These are phyloP conservation scores for Intubia oerlemansii DNA, from an alignment of 2,329 filamentous ascomycete species.

Conservation along the genomic window DNA sequence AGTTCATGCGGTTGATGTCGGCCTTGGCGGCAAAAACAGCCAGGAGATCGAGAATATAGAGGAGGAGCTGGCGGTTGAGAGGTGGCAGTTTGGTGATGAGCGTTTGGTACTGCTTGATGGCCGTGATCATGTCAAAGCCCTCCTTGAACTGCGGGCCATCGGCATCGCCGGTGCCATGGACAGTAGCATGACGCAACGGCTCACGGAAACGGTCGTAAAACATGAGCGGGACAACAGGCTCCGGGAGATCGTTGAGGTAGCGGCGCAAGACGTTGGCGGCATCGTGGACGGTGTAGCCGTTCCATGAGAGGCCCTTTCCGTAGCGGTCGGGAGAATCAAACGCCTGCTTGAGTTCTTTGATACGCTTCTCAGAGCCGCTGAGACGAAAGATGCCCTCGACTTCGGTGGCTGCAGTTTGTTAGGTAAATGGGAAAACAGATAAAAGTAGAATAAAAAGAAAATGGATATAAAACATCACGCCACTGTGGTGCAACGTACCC, in stretches of 20 bases:
- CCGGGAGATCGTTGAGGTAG: slow-evolving; percentile 89
- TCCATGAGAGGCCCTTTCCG: slow-evolving; percentile 92
- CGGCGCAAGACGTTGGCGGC: slow-evolving; percentile 88
- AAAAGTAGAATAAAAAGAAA: no score
- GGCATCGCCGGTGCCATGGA: slow-evolving; percentile 48
- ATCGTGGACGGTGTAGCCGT: slow-evolving; percentile 94
- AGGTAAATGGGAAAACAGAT: not conserved
- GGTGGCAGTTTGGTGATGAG: slow-evolving; percentile 86
- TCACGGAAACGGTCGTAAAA: slow-evolving; percentile 83
- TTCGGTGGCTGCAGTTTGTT: slow-evolving; percentile 48
- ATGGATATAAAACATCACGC: no score
- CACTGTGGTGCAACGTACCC: no score
- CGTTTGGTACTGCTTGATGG: slow-evolving; percentile 66
- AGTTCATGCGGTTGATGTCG: slow-evolving; percentile 91
- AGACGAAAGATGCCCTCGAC: slow-evolving; percentile 93
- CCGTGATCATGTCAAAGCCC: slow-evolving; percentile 49
- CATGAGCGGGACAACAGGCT: slow-evolving; percentile 86
- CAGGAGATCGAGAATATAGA: slow-evolving; percentile 89
- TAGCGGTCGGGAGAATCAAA: slow-evolving; percentile 93
- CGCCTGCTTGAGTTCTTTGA: slow-evolving; percentile 80
- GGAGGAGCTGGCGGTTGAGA: slow-evolving; percentile 75
- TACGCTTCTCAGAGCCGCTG: slow-evolving; percentile 89
- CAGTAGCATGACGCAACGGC: slow-evolving; percentile 51
- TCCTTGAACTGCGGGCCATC: slow-evolving; percentile 51
- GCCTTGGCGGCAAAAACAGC: slow-evolving; percentile 95